Base-by-base conservation (phyloP, 2,329 filamentous ascomycete genomes). In the Talaromyces sp. region DNA sequence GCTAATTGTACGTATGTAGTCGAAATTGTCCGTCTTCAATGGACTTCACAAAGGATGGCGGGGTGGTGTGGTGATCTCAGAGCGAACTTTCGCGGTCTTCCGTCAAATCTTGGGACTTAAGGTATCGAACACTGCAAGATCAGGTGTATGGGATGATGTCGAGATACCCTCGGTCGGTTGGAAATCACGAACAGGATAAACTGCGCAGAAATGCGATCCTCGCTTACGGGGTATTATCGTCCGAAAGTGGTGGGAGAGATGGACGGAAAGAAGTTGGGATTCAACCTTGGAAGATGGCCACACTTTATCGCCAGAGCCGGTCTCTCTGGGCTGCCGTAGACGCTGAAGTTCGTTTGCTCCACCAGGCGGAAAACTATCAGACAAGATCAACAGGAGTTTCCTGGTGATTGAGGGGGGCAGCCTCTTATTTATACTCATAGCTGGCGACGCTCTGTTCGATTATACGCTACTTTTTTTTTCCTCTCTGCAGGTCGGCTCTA, bases 311-410 rank as follows among this genome's bases (percentile, higher is more conserved):
- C 51, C 40, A 31, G 39, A 13, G 8, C 15, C 25, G 57, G 57
- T 56, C 45, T 31, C 43, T 56, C 45, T 59, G 57, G 52, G 21
- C 25, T 53, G 11, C 57, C 57, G 57, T 52, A 52, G 48, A 25
- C 17, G 31, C 31, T 52, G 48, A 25, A 22, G 48, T 36, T 21
- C 25, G 5, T 31, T 17, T 43, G 19, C 19, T 39, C 39, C 54
- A 50, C 54, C 43, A 21, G 43, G 19, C 33, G 21, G 41, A 13
- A 50, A 35, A 39, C 8, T 39, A n/a, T 52, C 48, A 36, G 15
- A 19, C 13, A 52, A 13, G 48, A 52, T 39, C 45, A 21, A 21
- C 15, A 13, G 31, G 31, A 17, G 19, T 35, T 39, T 39, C 33
- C n/a, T 25, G 48, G 22, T 13, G 35, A 52, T 39, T 35, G 28